Evolutionary conservation across 768 basidiomycete genomes (phyloP), one percentile per base, ranked within the genome.

Genomic region (Daedaleopsis nitida): DNA sequence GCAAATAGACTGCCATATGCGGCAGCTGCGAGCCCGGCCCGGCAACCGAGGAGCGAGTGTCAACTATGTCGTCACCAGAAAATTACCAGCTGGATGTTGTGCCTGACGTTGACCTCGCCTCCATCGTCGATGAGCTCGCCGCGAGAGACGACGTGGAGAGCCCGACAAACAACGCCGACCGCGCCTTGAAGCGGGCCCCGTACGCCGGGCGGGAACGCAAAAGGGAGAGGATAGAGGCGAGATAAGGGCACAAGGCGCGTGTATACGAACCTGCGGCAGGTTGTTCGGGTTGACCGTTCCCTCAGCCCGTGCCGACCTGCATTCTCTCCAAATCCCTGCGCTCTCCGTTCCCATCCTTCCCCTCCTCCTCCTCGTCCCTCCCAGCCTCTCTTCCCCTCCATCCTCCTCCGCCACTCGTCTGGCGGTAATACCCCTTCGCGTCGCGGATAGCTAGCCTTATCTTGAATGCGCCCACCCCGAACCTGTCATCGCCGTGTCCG

Each of bases 61-160:
- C 52, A 57, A 44, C 21, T 27, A 62, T 62, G 61, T 56, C 61
- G 61, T 62, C 61, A 62, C 52, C 24, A 32, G 21, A 34, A 42
- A 38, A 23, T 27, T 11, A 49, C 2, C 13, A 23, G 54, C 39
- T 53, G 23, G 38, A 47, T 47, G 53, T 23, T 21, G 59, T 60
- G 59, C 59, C 60, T 57, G 60, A 49, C 10, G 19, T 45, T n/a
- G 14, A 10, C 17, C 44, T 17, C 44, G 42, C n/a, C 4, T 11
- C n/a, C 45, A 11, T 19, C 27, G 38, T 38, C 52, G 52, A 16
- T 10, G 24, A 23, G 16, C 4, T 27, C n/a, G 52, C 17, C 35
- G 47, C 32, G 45, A 34, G 37, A 17, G 52, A 27, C 51, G 52
- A 59, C 39, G 44, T 16, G 52, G 37, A 38, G 37, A 23, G 14